Evolutionary conservation across 2,329 filamentous ascomycete species (phyloP).

Genomic region (Cladorrhinum sp.): DNA sequence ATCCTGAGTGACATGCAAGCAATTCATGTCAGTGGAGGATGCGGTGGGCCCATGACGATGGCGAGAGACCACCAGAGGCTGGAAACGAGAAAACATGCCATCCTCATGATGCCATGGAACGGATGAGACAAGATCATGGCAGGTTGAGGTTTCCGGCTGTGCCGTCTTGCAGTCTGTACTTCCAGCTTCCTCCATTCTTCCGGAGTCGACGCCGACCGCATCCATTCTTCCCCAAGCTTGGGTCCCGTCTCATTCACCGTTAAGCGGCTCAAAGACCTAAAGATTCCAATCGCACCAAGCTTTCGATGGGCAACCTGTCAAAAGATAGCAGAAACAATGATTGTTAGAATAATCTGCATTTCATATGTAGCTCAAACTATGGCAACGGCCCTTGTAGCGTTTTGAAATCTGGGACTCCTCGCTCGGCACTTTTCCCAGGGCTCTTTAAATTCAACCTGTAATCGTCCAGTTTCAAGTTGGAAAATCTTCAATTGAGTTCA

Average conservation of each 20-base stretch:
- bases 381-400: neutral
- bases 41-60: slow-evolving; percentile 5
- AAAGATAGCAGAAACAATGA: neutral
- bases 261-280: neutral
- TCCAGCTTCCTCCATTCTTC: neutral
- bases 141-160: slow-evolving; percentile 1
- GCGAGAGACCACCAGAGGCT: neutral
- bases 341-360: neutral
- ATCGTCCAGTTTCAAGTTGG: neutral
- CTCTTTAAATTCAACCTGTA: neutral
- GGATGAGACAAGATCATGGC: neutral
- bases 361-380: neutral
- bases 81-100: neutral
- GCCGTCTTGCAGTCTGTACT: neutral
- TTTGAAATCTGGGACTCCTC: neutral
- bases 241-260: neutral
- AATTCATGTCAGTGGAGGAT: neutral
- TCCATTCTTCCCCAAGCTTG: neutral
- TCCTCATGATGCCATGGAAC: slow-evolving; percentile 2
- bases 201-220: neutral
- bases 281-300: neutral
- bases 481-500: neutral
- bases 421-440: neutral
- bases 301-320: slow-evolving; percentile 5
- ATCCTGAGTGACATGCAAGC: neutral